These are phyloP conservation scores for Penicillium crustosum DNA, from an alignment of 2,329 filamentous ascomycete species.

Conservation along the genomic window DNA sequence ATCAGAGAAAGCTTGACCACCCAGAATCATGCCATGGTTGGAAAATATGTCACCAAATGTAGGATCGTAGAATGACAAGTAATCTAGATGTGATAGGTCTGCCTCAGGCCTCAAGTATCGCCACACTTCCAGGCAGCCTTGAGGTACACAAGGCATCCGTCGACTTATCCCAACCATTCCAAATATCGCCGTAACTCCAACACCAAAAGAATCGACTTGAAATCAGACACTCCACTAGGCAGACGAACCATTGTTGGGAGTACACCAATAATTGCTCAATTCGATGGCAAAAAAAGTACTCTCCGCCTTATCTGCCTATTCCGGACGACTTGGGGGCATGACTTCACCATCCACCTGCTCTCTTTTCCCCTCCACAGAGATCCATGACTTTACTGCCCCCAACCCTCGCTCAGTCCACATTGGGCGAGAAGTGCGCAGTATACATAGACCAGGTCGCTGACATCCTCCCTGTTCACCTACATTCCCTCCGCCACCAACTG, in stretches of 20 bases:
- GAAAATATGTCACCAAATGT: not conserved
- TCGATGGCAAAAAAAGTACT: constrained; percentile 27
- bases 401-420: constrained; percentile 38
- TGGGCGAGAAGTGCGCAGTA: constrained; percentile 43
- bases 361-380: constrained; percentile 18
- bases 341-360: constrained; percentile 17
- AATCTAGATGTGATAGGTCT: not conserved
- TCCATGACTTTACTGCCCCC: constrained; percentile 43
- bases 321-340: constrained; percentile 14
- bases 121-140: constrained; percentile 3
- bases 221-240: not conserved
- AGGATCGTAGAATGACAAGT: not conserved
- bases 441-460: constrained; percentile 39
- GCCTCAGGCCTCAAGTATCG: not conserved
- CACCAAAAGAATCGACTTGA: not conserved
- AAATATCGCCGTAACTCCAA: not conserved
- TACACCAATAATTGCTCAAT: constrained; percentile 5
- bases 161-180: not conserved
- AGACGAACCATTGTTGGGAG: not conserved
- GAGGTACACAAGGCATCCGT: not conserved
- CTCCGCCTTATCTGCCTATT: constrained; percentile 30
- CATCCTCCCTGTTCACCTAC: constrained; percentile 33
- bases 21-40: too few relatives aligned
- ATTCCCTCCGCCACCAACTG: constrained; percentile 35
- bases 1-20: not conserved